These are phyloP conservation scores for Drechslera avenae DNA, from an alignment of 2,329 filamentous ascomycete genomes.

Conservation along the genomic window DNA sequence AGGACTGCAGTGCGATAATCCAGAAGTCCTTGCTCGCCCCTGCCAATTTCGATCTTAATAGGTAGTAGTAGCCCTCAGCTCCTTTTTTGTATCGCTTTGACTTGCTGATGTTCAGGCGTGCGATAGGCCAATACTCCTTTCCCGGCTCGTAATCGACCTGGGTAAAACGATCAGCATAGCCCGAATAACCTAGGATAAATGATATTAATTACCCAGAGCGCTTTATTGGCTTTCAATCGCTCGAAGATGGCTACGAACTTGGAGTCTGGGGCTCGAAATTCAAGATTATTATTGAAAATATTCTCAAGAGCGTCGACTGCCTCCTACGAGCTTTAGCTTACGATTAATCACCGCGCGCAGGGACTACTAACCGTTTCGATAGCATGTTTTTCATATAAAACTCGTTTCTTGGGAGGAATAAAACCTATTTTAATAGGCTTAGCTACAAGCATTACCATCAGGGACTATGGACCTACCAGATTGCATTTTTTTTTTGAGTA, in stretches of 20 bases:
- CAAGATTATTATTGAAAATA: slow-evolving; percentile 14
- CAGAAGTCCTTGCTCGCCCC: slow-evolving; percentile 9
- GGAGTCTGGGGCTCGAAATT: slow-evolving; percentile 3
- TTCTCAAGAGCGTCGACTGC: slow-evolving; percentile 8
- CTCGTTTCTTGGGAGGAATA: background rate
- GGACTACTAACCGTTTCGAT: slow-evolving; percentile 1
- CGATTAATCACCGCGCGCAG: background rate
- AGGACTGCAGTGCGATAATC: slow-evolving; percentile 3
- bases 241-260: slow-evolving; percentile 4
- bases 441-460: background rate
- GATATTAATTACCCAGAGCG: slow-evolving; percentile 1
- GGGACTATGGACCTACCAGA: background rate
- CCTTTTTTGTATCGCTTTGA: slow-evolving; percentile 4
- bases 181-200: background rate
- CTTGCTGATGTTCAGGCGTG: slow-evolving; percentile 6
- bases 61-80: slow-evolving; percentile 11
- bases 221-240: slow-evolving; percentile 2
- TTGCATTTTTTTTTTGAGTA: background rate
- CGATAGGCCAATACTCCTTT: slow-evolving; percentile 11
- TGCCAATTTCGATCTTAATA: slow-evolving; percentile 1
- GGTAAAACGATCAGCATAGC: background rate
- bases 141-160: slow-evolving; percentile 4
- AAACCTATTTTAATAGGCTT: background rate
- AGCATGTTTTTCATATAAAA: slow-evolving; percentile 3
- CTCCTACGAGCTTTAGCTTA: slow-evolving; percentile 4